These are phyloP conservation scores for Lodderomyces orthopsilosis DNA, from an alignment of 1,139 yeast species.

Conservation along the genomic window DNA sequence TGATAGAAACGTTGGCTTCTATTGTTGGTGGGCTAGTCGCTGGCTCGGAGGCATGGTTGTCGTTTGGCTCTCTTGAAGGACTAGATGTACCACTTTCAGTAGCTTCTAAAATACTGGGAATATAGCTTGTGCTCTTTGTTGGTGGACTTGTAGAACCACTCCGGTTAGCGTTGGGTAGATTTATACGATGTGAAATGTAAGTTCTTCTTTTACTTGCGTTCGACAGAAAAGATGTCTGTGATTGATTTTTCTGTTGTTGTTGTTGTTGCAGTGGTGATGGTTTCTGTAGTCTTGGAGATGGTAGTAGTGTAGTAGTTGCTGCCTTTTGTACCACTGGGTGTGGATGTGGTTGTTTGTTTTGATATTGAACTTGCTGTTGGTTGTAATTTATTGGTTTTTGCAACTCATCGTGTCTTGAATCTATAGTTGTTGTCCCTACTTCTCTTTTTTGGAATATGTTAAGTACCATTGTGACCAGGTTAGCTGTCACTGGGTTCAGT, in stretches of 20 bases:
- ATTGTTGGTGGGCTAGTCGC: not conserved
- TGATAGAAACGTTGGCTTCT: not conserved
- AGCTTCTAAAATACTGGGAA: not conserved
- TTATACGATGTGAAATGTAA: conserved; percentile 2
- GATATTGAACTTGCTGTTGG: not conserved
- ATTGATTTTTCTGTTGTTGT: not conserved
- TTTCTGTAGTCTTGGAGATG: conserved; percentile 2
- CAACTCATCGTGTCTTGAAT: not conserved
- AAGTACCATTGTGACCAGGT: conserved; percentile 3
- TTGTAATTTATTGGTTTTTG: not conserved
- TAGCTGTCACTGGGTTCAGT: too few species aligned
- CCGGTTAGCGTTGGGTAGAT: not conserved
- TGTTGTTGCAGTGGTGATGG: conserved; percentile 5
- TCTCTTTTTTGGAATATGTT: conserved; percentile 7
- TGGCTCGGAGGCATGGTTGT: too few species aligned
- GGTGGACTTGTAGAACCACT: not conserved
- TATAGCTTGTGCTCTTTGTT: not conserved
- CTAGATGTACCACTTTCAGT: not conserved
- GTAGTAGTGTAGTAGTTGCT: not conserved
- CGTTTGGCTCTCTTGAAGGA: not conserved
- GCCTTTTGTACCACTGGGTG: not conserved
- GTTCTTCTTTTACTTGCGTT: conserved; percentile 1
- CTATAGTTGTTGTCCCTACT: not conserved
- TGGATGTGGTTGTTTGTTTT: too few species aligned
- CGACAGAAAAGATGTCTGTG: not conserved